Percentiles rank a stretch among this genome's conserved stretches.
These are phyloP conservation scores for Tilletia indica DNA, from an alignment of 1,284 basidiomycete species.

Conservation along the genomic window DNA sequence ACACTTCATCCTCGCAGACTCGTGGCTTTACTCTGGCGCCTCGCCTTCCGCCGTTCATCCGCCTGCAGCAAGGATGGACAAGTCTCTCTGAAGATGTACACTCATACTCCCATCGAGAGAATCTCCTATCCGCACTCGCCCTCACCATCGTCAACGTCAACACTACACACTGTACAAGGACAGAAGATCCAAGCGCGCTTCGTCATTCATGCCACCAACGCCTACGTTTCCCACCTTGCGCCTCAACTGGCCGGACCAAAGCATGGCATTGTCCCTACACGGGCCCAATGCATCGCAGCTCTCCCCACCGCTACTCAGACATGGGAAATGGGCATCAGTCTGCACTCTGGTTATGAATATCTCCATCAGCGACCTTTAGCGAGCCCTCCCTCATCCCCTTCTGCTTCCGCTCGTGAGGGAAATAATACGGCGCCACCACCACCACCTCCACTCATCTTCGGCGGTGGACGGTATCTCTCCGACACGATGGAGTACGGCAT, in stretches of 20 bases:
- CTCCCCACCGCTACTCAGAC: conserved; percentile 58
- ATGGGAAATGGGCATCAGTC: conserved; percentile 33
- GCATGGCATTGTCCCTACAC: conserved; percentile 66
- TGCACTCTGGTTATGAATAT: conserved; percentile 66
- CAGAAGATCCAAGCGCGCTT: conserved; percentile 61
- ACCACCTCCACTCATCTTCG: conserved; percentile 65
- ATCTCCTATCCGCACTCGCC: neutral
- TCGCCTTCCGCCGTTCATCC: conserved; percentile 19
- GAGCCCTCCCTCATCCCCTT: neutral
- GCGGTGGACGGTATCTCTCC: conserved; percentile 66
- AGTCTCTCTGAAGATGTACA: conserved; percentile 26
- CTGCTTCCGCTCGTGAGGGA: conserved; percentile 17
- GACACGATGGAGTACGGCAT: conserved; percentile 62
- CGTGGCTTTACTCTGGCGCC: conserved; percentile 26
- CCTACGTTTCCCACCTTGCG: conserved; percentile 68
- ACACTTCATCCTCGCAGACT: conserved; percentile 36
- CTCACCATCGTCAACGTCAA: neutral
- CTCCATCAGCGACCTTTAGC: conserved; percentile 71
- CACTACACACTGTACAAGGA: neutral
- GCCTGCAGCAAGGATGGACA: conserved; percentile 17
- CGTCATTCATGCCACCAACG: conserved; percentile 78
- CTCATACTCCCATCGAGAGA: conserved; percentile 28
- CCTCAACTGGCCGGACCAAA: conserved; percentile 63
- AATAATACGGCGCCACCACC: conserved; percentile 56
- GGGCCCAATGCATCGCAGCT: conserved; percentile 70